Conservation (phyloP, 1,139 yeast species). For the Yamadazyma atlantica region DNA sequence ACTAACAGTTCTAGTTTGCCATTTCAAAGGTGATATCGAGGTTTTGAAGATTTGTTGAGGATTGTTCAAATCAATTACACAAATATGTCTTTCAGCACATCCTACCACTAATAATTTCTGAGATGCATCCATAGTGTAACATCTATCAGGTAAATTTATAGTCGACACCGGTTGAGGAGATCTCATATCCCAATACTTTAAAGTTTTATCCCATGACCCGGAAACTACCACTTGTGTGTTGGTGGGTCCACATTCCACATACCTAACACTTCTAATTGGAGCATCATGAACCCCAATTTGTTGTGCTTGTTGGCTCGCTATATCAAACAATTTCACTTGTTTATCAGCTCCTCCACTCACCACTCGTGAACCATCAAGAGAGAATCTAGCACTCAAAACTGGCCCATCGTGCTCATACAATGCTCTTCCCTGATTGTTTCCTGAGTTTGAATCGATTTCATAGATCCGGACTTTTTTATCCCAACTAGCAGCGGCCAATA, state of each 20-base stretch:
- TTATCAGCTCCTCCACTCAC: conserved; percentile 94
- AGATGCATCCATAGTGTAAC: conserved; percentile 83
- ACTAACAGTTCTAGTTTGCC: conserved; percentile 81
- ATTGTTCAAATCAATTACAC: conserved; percentile 73
- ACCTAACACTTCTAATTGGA: conserved; percentile 72
- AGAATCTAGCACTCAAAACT: conserved; percentile 79
- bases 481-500: conserved; percentile 85
- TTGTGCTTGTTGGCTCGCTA: conserved; percentile 76
- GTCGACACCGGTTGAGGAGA: conserved; percentile 84
- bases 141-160: conserved; percentile 83
- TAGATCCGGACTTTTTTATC: conserved; percentile 93
- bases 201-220: conserved; percentile 96
- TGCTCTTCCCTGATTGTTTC: conserved; percentile 82
- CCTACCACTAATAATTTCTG: conserved; percentile 85
- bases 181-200: conserved; percentile 92
- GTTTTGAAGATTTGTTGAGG: conserved; percentile 84
- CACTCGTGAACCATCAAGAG: conserved; percentile 82
- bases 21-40: conserved; percentile 77
- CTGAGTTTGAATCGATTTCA: conserved; percentile 70
- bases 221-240: conserved; percentile 84
- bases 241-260: conserved; percentile 79
- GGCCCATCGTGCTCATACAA: conserved; percentile 90
- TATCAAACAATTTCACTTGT: conserved; percentile 80
- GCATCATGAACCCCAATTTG: conserved; percentile 88
- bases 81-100: conserved; percentile 86